Evolutionary conservation across 2,329 filamentous ascomycete species (phyloP).

Genomic region (Cytospora schulzeri): DNA sequence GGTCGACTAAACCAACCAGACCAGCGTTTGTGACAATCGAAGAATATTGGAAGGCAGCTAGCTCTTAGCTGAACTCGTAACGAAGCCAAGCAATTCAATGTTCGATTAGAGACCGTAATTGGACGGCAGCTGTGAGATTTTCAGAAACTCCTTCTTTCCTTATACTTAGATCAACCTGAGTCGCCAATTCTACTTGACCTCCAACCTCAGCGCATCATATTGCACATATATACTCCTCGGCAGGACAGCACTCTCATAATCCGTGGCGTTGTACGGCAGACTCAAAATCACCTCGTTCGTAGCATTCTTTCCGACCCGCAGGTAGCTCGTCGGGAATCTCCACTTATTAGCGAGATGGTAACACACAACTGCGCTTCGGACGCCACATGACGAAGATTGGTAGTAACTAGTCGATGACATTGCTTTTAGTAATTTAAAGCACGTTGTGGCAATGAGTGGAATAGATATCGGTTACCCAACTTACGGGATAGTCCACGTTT

Average conservation of each 20-base stretch:
- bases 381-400: constrained; percentile 61
- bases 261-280: constrained; percentile 60
- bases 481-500: constrained; percentile 60
- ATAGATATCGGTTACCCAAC: background rate
- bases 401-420: constrained; percentile 44
- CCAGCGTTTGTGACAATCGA: too few relatives aligned
- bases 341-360: constrained; percentile 65
- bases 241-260: constrained; percentile 60
- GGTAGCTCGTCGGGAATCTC: constrained; percentile 50
- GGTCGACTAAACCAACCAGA: too few relatives aligned
- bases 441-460: background rate
- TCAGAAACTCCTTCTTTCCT: background rate
- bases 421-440: background rate
- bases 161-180: background rate
- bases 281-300: constrained; percentile 58
- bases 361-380: constrained; percentile 61
- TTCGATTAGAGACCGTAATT: too few relatives aligned
- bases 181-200: constrained; percentile 45
- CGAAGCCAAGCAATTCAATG: too few relatives aligned
- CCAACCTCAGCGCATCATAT: constrained; percentile 65
- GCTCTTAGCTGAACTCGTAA: too few relatives aligned
- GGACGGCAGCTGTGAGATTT: too few relatives aligned
- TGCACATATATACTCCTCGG: constrained; percentile 61
- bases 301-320: constrained; percentile 48
- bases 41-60: too few relatives aligned